phyloP scores from a whole-genome alignment of 768 basidiomycete genomes.

The Lentinula edodes region DNA sequence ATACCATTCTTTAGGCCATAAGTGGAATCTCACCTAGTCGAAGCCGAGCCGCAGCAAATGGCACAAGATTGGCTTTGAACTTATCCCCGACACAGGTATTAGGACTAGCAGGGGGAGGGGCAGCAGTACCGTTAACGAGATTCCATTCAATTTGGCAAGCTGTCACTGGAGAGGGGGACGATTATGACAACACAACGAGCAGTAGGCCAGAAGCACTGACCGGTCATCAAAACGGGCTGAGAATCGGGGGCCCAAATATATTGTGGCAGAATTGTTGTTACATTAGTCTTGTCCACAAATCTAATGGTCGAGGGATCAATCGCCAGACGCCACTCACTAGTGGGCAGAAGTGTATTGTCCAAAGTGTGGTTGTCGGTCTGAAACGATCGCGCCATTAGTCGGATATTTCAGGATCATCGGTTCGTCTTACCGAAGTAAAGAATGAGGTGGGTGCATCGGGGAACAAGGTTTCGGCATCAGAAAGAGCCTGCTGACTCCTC shows the following conservation, averaged over 20 bases:
- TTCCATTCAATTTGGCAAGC: slow-evolving; percentile 35
- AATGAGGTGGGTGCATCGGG: slow-evolving; percentile 30
- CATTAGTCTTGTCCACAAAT: slow-evolving; percentile 24
- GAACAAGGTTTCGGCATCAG: slow-evolving; percentile 26
- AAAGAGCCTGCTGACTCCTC: slow-evolving; percentile 32
- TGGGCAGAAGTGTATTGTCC: slow-evolving; percentile 33
- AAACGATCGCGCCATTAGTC: not conserved
- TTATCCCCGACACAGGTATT: slow-evolving; percentile 24
- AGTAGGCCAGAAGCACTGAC: not conserved
- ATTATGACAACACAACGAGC: no score
- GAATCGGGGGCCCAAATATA: slow-evolving; percentile 35
- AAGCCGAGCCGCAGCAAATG: slow-evolving; percentile 34
- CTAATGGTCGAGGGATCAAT: slow-evolving; percentile 32
- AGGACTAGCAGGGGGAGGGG: slow-evolving; percentile 26
- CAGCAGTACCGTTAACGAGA: slow-evolving; percentile 24
- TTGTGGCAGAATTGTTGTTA: slow-evolving; percentile 24
- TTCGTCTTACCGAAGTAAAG: slow-evolving; percentile 26
- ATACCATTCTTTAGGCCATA: slow-evolving; percentile 14
- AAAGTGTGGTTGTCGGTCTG: slow-evolving; percentile 34
- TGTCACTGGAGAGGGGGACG: slow-evolving; percentile 12
- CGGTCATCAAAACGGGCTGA: slow-evolving; percentile 32
- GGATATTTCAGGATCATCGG: not conserved
- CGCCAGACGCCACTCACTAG: slow-evolving; percentile 31
- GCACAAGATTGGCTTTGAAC: slow-evolving; percentile 30
- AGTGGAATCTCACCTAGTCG: slow-evolving; percentile 35